A percentile compares a stretch with the other conserved stretches of the same genome.
These are phyloP conservation scores for Rhodotorula paludigena DNA, from an alignment of 768 basidiomycete genomes.

Conservation along the genomic window DNA sequence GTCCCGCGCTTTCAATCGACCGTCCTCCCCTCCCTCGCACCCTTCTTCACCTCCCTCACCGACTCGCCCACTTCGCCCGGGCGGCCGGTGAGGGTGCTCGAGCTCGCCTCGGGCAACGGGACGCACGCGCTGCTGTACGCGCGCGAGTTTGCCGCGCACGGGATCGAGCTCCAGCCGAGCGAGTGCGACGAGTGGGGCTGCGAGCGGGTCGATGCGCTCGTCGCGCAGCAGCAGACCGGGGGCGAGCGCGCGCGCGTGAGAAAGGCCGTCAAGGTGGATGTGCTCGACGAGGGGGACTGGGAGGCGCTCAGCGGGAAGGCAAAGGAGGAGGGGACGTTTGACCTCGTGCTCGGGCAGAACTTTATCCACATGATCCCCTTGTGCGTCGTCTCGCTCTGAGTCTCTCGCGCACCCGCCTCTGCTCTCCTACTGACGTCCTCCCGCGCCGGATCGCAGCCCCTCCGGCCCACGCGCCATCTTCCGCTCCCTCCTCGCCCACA, in stretches of 20 bases:
- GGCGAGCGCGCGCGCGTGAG: background rate
- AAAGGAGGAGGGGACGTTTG: background rate
- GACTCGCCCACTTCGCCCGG: background rate
- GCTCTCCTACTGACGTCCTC: background rate
- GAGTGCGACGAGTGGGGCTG: slow-evolving; percentile 18
- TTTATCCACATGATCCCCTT: slow-evolving; percentile 35
- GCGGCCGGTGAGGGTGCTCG: too few relatives aligned
- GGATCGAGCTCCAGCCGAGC: slow-evolving; percentile 11
- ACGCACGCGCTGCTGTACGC: slow-evolving; percentile 12
- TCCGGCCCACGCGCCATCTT: slow-evolving; percentile 21
- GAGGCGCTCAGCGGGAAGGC: background rate
- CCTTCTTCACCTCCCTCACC: background rate
- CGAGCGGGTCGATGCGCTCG: background rate
- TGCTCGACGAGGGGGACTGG: slow-evolving; percentile 12
- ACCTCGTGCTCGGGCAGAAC: slow-evolving; percentile 21
- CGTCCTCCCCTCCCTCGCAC: slow-evolving; percentile 22
- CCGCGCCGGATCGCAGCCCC: slow-evolving; percentile 9
- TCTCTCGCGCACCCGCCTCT: background rate
- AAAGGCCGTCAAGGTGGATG: slow-evolving; percentile 12
- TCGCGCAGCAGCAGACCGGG: too few relatives aligned
- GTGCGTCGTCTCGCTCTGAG: slow-evolving; percentile 9
- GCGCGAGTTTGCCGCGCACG: background rate
- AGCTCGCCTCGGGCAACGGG: slow-evolving; percentile 22
- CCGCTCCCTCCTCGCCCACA: background rate
- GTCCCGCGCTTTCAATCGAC: slow-evolving; percentile 1